A percentile compares a stretch with the other conserved stretches of the same genome.
phyloP scores from a whole-genome alignment of 2,329 filamentous ascomycete genomes.

The Elsinoe arachidis region DNA sequence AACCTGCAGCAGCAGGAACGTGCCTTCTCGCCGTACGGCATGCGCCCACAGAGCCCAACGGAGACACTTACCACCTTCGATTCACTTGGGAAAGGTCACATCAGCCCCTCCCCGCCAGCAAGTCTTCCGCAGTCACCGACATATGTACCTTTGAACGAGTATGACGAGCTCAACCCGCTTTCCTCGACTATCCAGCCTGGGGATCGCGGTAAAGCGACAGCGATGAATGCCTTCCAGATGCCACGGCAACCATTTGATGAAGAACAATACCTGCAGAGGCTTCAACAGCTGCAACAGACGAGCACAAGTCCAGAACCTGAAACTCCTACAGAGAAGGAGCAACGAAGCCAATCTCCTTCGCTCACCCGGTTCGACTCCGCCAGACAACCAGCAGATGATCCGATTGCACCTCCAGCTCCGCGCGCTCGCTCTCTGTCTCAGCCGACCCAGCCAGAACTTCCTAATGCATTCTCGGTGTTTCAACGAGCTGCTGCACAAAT shows the following conservation, averaged over 20 bases:
- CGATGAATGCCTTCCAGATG: slow-evolving; percentile 62
- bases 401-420: background rate
- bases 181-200: slow-evolving; percentile 58
- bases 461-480: slow-evolving; percentile 36
- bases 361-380: slow-evolving; percentile 15
- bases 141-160: slow-evolving; percentile 64
- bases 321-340: background rate
- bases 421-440: slow-evolving; percentile 26
- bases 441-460: slow-evolving; percentile 21
- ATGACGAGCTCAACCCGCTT: slow-evolving; percentile 56
- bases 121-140: slow-evolving; percentile 42
- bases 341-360: slow-evolving; percentile 6
- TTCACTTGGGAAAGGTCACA: slow-evolving; percentile 27
- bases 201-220: slow-evolving; percentile 74
- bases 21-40: slow-evolving; percentile 22
- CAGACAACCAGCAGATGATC: slow-evolving; percentile 11
- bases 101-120: slow-evolving; percentile 32
- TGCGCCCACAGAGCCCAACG: slow-evolving; percentile 34
- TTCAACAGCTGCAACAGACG: slow-evolving; percentile 65
- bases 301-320: slow-evolving; percentile 12
- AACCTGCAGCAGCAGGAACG: slow-evolving; percentile 49
- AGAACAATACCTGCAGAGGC: slow-evolving; percentile 71
- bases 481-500: slow-evolving; percentile 38
- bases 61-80: slow-evolving; percentile 30
- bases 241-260: slow-evolving; percentile 73